Base-by-base conservation (phyloP, 2,329 filamentous ascomycete genomes). In the Chaetomiaceae sp. region DNA sequence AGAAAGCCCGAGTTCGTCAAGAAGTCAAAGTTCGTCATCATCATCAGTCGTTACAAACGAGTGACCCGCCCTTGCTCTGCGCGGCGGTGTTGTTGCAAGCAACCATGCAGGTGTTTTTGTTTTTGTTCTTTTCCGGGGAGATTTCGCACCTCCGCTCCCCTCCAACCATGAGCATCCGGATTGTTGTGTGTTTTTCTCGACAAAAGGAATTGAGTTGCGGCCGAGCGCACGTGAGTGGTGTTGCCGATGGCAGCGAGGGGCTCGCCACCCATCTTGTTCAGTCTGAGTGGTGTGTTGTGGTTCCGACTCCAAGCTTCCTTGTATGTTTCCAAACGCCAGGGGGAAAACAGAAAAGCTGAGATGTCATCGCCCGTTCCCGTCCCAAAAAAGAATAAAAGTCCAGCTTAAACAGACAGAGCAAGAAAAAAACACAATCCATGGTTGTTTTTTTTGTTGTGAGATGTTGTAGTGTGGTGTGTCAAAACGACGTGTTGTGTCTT, bases 31-130 rank as follows among this genome's bases (percentile, higher is more conserved):
- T 50, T 60, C 57, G 48, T 59, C 34, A 55, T 58, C 59, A 51
- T 62, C 60, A 58, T 62, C 56, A 59, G 50, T 59, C 57, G 58
- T 63, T 58, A 58, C 47, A 55, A 58, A 56, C 58, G 54, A 59
- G 45, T 55, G 54, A 57, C 51, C 55, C 54, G 30, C 30, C 56
- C 48, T 31, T 35, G 40, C 55, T 55, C 55, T 55, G 48, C 57
- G 58, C 56, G 54, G 55, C 52, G 45, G 38, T 48, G 46, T 45
- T 34, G 38, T 40, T 48, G 41, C 52, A 54, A 51, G 50, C 50
- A 51, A 60, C 54, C 56, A 59, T 61, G 58, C 57, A 60, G 57
- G 56, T 54, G 2, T 43, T 44, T 21, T 37, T 37, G 25, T 51
- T 33, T 50, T 44, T 47, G 47, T 25, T 40, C 27, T 33, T 33